Conservation (phyloP, 306 rosid genomes). For the Begonia loranthoides region DNA sequence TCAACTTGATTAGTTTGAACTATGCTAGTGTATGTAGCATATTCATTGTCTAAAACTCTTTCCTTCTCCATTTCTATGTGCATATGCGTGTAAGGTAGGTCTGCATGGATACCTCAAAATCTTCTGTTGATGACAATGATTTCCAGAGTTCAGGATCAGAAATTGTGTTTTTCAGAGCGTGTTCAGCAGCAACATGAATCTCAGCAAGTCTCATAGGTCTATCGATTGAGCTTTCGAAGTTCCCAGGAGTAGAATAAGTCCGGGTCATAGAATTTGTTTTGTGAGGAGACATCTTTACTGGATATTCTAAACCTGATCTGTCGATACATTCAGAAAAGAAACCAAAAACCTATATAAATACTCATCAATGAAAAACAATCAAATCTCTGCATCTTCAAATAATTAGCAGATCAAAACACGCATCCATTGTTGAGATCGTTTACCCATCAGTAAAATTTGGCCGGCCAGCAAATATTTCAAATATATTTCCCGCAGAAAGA, state of each 20-base stretch:
- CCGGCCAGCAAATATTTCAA: constrained; percentile 63
- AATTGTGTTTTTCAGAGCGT: constrained; percentile 67
- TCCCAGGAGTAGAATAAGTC: constrained; percentile 87
- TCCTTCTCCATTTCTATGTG: constrained; percentile 1
- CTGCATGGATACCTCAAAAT: constrained; percentile 64
- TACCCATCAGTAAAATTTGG: constrained; percentile 55
- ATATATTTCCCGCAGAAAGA: constrained; percentile 77
- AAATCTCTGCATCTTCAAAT: neutral
- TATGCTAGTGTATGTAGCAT: neutral
- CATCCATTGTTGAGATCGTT: neutral
- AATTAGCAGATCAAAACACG: neutral
- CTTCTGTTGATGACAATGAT: constrained; percentile 67
- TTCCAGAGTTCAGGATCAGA: constrained; percentile 48
- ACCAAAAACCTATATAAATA: constrained; percentile 8
- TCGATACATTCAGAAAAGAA: constrained; percentile 27
- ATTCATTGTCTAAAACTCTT: neutral
- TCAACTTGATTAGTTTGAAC: neutral
- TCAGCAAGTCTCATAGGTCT: constrained; percentile 99
- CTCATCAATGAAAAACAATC: constrained; percentile 3
- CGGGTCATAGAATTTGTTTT: constrained; percentile 71
- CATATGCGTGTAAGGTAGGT: neutral
- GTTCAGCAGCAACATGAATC: constrained; percentile 79
- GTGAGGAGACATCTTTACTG: constrained; percentile 47
- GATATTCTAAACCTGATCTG: constrained; percentile 78
- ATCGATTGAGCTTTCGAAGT: constrained; percentile 62